Conservation (phyloP, 139 green algal genomes). For the Pycnococcus provasolii region DNA sequence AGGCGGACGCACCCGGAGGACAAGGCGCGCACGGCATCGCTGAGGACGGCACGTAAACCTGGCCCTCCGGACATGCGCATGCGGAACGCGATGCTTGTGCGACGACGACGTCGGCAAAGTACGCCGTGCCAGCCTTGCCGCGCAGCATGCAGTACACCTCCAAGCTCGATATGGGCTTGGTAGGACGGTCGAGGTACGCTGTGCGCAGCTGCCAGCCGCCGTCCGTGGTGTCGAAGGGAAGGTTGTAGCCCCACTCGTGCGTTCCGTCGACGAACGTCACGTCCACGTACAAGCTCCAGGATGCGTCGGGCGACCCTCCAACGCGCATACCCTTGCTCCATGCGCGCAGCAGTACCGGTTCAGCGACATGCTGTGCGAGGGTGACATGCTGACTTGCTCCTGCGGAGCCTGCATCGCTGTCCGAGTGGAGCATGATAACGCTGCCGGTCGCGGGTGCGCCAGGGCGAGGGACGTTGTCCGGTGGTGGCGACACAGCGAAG, state of each 20-base stretch:
- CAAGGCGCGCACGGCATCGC: too few relatives aligned
- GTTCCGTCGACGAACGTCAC: slow-evolving; percentile 26
- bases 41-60: too few relatives aligned
- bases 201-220: slow-evolving; percentile 14
- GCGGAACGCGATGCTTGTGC: too few relatives aligned
- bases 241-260: slow-evolving; percentile 22
- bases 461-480: not conserved
- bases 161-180: slow-evolving; percentile 22
- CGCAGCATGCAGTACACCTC: slow-evolving; percentile 33
- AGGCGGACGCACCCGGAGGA: too few relatives aligned
- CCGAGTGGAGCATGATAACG: not conserved
- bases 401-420: not conserved
- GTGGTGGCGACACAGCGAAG: not conserved
- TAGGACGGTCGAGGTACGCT: slow-evolving; percentile 1
- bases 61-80: too few relatives aligned
- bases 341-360: slow-evolving; percentile 4
- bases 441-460: not conserved
- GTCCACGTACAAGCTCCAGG: slow-evolving; percentile 29
- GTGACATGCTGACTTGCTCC: not conserved
- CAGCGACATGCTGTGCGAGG: slow-evolving; percentile 7
- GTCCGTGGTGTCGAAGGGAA: slow-evolving; percentile 17
- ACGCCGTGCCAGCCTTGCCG: slow-evolving; percentile 11
- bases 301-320: slow-evolving; percentile 5
- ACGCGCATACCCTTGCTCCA: slow-evolving; percentile 14
- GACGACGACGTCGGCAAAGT: too few relatives aligned